Base-by-base conservation (phyloP, 768 basidiomycete genomes). In the Phaffia tasmanica region DNA sequence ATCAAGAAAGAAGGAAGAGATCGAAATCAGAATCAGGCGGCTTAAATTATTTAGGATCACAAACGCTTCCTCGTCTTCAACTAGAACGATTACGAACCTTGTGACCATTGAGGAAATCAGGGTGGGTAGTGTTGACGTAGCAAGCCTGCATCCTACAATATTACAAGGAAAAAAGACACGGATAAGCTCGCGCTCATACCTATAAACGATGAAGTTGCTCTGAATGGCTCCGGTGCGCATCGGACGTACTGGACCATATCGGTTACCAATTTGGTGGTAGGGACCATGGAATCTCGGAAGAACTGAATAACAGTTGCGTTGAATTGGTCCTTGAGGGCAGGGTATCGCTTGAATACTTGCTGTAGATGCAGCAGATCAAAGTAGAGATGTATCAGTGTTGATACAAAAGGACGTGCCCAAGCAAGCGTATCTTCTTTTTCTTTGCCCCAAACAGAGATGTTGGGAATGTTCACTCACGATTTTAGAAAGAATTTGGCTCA, bases 81-180 rank as follows among this genome's bases (percentile, higher is more conserved):
- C 11, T 21, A 27, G 32, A 50, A 63, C 27, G n/a, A 54, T 11
- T 21, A 72, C 73, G 49, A 63, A 81, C 87, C 79, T 87, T 92
- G 79, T 99, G 94, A 27, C 95, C 95, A 69, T 85, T 88, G 74
- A 99, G 83, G 79, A 99, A 98, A 78, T 99, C 95, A 1, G 95
- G 95, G 75, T 99, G 95, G 1, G 94, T 98, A 18, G 95, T 98
- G 79, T 99, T 99, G 73, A 99, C 87, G 75, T 98, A 99, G 76
- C 91, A 94, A 48, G 93, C 91, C 80, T 98, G 94, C 92, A 97
- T 97, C 47, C 88, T 91, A 66, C n/a, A 18, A n/a, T 56, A 48
- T 32, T 19, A 66, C 50, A 53, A 29, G 23, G n/a, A 35, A 47
- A 0, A n/a, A 18, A 51, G 21, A 51, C 56, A 54, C 62, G 11